phyloP scores from a whole-genome alignment of 192 early-diverging fungal genomes.

The Oehlia diaphana region DNA sequence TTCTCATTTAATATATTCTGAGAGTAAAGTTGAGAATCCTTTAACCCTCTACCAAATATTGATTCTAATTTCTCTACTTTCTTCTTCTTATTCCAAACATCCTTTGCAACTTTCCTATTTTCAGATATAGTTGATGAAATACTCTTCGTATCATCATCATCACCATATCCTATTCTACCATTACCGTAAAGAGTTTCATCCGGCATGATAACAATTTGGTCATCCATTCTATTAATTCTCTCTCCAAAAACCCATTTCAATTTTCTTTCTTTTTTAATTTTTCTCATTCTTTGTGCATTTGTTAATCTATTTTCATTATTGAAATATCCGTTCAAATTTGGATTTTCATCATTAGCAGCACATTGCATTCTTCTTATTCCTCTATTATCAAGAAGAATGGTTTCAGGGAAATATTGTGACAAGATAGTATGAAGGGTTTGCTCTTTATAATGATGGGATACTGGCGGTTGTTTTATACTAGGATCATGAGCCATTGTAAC shows the following conservation, averaged over 20 bases:
- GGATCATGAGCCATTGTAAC: slow-evolving; percentile 27
- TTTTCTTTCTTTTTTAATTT: slow-evolving; percentile 30
- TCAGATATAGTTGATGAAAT: neutral
- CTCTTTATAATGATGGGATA: slow-evolving; percentile 33
- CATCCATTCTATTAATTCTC: neutral
- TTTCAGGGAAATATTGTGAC: slow-evolving; percentile 34
- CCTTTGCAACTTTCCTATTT: slow-evolving; percentile 18
- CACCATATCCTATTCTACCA: slow-evolving; percentile 14
- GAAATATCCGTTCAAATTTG: slow-evolving; percentile 21
- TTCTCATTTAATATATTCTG: slow-evolving; percentile 11
- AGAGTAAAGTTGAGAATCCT: slow-evolving; percentile 22
- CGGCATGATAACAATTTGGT: slow-evolving; percentile 6
- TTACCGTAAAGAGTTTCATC: neutral
- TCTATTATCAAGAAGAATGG: slow-evolving; percentile 6
- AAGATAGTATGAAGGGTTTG: slow-evolving; percentile 29
- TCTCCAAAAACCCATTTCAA: slow-evolving; percentile 28
- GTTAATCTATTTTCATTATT: slow-evolving; percentile 25
- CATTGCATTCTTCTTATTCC: neutral
- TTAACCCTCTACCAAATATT: slow-evolving; percentile 27
- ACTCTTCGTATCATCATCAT: slow-evolving; percentile 18
- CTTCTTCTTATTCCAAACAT: slow-evolving; percentile 25
- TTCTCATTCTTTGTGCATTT: slow-evolving; percentile 24
- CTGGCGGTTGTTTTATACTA: slow-evolving; percentile 8
- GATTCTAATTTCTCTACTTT: slow-evolving; percentile 26
- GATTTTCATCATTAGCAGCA: neutral